phyloP scores from a whole-genome alignment of 352 stramenopile genomes.

The Pythium diclinum region DNA sequence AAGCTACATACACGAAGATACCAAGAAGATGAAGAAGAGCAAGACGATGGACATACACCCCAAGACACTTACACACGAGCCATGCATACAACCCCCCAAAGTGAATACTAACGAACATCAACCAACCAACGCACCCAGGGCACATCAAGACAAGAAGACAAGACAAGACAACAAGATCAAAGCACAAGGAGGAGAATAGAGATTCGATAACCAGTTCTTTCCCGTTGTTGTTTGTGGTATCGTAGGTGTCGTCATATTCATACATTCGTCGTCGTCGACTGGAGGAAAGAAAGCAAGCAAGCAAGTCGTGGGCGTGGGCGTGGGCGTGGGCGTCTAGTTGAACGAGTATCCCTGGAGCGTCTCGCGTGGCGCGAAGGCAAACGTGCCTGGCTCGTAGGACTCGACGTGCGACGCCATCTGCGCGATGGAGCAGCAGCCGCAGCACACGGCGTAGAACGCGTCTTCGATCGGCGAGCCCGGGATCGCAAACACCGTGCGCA shows the following conservation, averaged over 20 bases:
- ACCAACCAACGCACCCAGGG: background rate
- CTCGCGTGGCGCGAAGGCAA: conserved; percentile 52
- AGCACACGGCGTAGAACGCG: conserved; percentile 44
- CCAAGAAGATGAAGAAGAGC: background rate
- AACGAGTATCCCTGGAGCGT: conserved; percentile 66
- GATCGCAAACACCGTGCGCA: conserved; percentile 62
- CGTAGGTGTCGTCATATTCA: background rate
- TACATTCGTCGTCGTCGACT: background rate
- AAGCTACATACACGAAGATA: background rate
- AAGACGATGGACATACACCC: background rate
- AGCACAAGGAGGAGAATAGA: background rate
- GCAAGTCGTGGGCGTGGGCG: no score
- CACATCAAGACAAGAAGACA: background rate
- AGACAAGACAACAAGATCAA: background rate
- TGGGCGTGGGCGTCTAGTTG: conserved; percentile 28
- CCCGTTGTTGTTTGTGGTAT: background rate
- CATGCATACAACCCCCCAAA: background rate
- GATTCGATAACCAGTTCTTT: background rate
- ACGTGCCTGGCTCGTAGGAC: conserved; percentile 67
- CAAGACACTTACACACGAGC: background rate
- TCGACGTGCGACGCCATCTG: conserved; percentile 81
- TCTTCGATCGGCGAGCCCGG: conserved; percentile 59
- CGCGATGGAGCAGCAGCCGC: conserved; percentile 70
- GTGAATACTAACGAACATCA: background rate
- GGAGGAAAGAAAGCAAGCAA: background rate